These are phyloP conservation scores for Rachicladosporium sp. DNA, from an alignment of 2,329 filamentous ascomycete species.

Conservation along the genomic window DNA sequence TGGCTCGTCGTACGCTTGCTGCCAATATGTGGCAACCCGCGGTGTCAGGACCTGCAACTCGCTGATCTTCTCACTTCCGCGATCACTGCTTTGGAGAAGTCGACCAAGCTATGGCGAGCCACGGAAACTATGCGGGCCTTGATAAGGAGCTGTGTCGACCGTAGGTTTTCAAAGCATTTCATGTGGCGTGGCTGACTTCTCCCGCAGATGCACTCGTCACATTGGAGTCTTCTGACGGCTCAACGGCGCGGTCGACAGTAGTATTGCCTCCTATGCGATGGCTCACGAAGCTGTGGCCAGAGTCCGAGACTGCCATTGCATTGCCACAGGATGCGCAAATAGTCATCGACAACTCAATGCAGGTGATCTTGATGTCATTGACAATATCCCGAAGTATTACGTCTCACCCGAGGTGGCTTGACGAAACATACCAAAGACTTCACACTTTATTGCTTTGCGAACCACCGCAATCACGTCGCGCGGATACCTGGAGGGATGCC, in stretches of 20 bases:
- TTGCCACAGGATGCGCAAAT: slow-evolving; percentile 29
- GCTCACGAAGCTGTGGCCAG: slow-evolving; percentile 26
- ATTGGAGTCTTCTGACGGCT: slow-evolving; percentile 23
- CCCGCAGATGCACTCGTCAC: slow-evolving; percentile 33
- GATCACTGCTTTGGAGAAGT: slow-evolving; percentile 25
- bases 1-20: slow-evolving; percentile 45
- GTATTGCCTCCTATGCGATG: slow-evolving; percentile 28
- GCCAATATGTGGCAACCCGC: slow-evolving; percentile 31
- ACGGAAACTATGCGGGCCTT: slow-evolving; percentile 23
- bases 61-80: slow-evolving; percentile 27
- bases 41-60: slow-evolving; percentile 29
- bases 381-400: no score
- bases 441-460: slow-evolving; percentile 2
- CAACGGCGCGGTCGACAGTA: slow-evolving; percentile 14
- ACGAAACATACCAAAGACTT: slow-evolving; percentile 12
- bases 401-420: slow-evolving; percentile 9
- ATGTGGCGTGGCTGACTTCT: slow-evolving; percentile 12
- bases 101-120: slow-evolving; percentile 24
- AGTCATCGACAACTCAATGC: slow-evolving; percentile 6
- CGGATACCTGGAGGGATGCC: no score
- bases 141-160: slow-evolving; percentile 29
- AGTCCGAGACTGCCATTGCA: slow-evolving; percentile 28
- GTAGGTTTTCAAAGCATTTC: slow-evolving; percentile 17
- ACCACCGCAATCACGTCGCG: no score
- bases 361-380: no score